phyloP scores from a whole-genome alignment of 108 stramenopile species.

The Stephanodiscus minutulus region DNA sequence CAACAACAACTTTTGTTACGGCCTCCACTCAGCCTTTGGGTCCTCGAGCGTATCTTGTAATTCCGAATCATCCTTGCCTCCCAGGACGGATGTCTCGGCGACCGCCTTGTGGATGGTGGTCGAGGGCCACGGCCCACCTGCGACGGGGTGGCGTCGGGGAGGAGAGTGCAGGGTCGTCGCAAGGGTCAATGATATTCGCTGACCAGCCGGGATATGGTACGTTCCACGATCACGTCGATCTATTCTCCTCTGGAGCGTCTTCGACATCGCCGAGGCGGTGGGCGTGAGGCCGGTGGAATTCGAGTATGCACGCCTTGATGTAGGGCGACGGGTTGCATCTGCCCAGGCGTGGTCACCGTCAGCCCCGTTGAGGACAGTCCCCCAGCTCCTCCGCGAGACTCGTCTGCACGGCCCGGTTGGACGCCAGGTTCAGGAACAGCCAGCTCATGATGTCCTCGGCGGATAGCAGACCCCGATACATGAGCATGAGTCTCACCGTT shows the following conservation, averaged over 20 bases:
- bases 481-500: too few species aligned
- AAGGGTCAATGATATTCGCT: constrained; percentile 7
- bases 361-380: constrained; percentile 17
- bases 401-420: constrained; percentile 18
- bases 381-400: constrained; percentile 23
- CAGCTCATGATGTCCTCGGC: constrained; percentile 18
- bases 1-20: constrained; percentile 12
- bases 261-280: neutral
- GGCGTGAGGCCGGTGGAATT: constrained; percentile 30
- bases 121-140: constrained; percentile 9
- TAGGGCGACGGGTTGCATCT: constrained; percentile 18
- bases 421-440: constrained; percentile 25
- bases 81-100: constrained; percentile 17
- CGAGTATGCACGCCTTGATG: constrained; percentile 20
- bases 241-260: constrained; percentile 13
- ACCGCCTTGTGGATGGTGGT: constrained; percentile 28
- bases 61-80: constrained; percentile 12
- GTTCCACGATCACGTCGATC: constrained; percentile 6
- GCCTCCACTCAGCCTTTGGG: constrained; percentile 10
- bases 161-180: constrained; percentile 6
- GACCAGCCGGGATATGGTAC: constrained; percentile 6
- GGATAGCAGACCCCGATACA: constrained; percentile 1
- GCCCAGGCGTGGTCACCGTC: constrained; percentile 13
- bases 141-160: constrained; percentile 6
- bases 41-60: constrained; percentile 15